A percentile compares a stretch with the other conserved stretches of the same genome.
Evolutionary conservation across 2,329 filamentous ascomycete species (phyloP).

Genomic region (Talaromyces piceae): DNA sequence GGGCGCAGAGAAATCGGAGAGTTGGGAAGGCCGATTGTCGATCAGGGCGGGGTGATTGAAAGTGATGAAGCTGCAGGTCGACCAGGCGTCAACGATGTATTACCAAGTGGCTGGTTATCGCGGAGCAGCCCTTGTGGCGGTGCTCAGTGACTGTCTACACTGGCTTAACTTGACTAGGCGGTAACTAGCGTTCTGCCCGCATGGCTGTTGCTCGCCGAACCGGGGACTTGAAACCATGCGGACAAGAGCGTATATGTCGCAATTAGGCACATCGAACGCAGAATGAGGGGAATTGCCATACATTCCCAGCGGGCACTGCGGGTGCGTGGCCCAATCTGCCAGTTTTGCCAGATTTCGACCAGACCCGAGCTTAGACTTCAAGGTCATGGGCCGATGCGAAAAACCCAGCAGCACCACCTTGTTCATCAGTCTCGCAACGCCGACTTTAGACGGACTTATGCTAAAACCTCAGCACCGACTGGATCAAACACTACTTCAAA

Average conservation of each 20-base stretch:
- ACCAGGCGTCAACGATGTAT: not conserved
- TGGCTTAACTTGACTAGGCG: no score
- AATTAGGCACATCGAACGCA: not conserved
- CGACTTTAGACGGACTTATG: no score
- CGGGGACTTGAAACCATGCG: no score
- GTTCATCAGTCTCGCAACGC: slow-evolving; percentile 1
- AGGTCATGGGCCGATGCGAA: slow-evolving; percentile 1
- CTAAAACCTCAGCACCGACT: no score
- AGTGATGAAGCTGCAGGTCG: not conserved
- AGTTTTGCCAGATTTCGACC: slow-evolving; percentile 31
- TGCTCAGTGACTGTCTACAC: not conserved
- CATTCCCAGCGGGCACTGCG: slow-evolving; percentile 16
- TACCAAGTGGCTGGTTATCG: not conserved
- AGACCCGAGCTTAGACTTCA: slow-evolving; percentile 14
- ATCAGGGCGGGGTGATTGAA: not conserved
- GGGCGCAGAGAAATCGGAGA: not conserved
- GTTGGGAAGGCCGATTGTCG: not conserved
- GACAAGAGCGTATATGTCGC: no score
- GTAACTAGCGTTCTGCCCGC: not conserved
- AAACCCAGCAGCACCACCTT: slow-evolving; percentile 1
- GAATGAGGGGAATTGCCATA: slow-evolving; percentile 31
- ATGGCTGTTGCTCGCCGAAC: not conserved
- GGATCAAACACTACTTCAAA: not conserved
- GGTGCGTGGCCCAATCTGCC: slow-evolving; percentile 23
- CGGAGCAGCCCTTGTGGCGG: slow-evolving; percentile 6